Conservation (phyloP, 2,329 filamentous ascomycete genomes). For the Diaporthe vaccinii region DNA sequence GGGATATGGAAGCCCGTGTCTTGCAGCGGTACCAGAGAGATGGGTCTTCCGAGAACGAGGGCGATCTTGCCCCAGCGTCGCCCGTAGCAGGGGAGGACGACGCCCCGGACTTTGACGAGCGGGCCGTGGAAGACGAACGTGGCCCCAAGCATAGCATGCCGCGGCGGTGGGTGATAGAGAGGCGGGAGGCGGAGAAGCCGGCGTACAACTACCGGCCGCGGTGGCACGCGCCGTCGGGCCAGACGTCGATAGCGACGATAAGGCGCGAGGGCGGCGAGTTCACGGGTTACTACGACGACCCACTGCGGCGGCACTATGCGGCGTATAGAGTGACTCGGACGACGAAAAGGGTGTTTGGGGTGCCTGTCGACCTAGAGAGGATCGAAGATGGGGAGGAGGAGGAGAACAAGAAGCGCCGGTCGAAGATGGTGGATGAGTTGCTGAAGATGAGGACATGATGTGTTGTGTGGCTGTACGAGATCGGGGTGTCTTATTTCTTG, state of each 20-base stretch:
- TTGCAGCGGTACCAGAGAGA: not conserved
- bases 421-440: conserved; percentile 5
- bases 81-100: not conserved
- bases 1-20: not conserved
- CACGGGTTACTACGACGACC: conserved; percentile 38
- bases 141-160: too few species aligned
- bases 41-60: not conserved
- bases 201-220: conserved; percentile 35
- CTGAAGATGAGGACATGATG: conserved; percentile 33
- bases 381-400: too few species aligned
- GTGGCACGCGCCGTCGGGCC: not conserved
- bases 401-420: not conserved
- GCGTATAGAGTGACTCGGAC: conserved; percentile 23
- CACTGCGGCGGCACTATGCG: conserved; percentile 7
- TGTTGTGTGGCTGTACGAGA: not conserved
- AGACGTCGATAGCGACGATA: conserved; percentile 11
- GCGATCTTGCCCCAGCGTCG: too few species aligned
- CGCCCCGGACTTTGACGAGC: not conserved
- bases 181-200: conserved; percentile 40
- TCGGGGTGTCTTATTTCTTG: not conserved
- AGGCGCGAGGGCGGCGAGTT: conserved; percentile 36
- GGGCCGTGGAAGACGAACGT: not conserved
- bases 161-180: not conserved
- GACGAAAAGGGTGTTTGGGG: conserved; percentile 15
- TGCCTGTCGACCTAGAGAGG: conserved; percentile 17